Conservation (phyloP, 805 yeast species). For the Starmerella lactis-condensi region DNA sequence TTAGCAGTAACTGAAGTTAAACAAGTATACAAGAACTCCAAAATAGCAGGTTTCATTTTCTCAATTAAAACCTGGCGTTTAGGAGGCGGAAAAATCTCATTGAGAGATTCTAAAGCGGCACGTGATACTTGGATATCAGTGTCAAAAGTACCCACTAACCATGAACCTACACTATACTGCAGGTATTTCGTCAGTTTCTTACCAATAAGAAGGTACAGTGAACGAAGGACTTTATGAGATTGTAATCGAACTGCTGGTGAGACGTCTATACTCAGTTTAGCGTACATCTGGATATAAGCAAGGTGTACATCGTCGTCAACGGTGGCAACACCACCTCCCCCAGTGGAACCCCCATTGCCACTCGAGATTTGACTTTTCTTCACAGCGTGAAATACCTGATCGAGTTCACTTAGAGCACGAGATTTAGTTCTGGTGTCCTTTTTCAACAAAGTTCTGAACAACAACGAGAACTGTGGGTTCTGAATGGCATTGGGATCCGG, state of each 20-base stretch:
- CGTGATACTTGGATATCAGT: conserved; percentile 42
- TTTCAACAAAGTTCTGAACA: conserved; percentile 61
- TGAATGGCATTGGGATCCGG: conserved; percentile 45
- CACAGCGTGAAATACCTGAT: conserved; percentile 5
- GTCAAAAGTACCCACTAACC: conserved; percentile 59
- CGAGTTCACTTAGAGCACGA: conserved; percentile 46
- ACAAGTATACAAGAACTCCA: conserved; percentile 36
- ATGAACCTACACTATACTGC: conserved; percentile 50
- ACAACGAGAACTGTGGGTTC: conserved; percentile 35
- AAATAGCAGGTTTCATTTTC: conserved; percentile 36
- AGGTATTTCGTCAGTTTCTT: conserved; percentile 47
- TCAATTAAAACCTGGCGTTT: conserved; percentile 42
- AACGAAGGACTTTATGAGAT: conserved; percentile 49
- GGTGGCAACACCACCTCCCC: conserved; percentile 18
- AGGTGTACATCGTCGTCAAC: conserved; percentile 34
- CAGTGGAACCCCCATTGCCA: too few relatives aligned
- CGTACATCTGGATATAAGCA: conserved; percentile 59
- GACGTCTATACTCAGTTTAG: conserved; percentile 57
- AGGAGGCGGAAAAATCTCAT: conserved; percentile 37
- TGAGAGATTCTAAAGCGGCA: conserved; percentile 31
- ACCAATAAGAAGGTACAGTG: conserved; percentile 31
- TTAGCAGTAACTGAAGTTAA: conserved; percentile 39
- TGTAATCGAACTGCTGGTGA: conserved; percentile 43
- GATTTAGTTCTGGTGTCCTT: conserved; percentile 74
- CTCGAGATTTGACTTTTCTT: too few relatives aligned